phyloP scores from a whole-genome alignment of 805 yeast species.

The Saturnispora sekii region DNA sequence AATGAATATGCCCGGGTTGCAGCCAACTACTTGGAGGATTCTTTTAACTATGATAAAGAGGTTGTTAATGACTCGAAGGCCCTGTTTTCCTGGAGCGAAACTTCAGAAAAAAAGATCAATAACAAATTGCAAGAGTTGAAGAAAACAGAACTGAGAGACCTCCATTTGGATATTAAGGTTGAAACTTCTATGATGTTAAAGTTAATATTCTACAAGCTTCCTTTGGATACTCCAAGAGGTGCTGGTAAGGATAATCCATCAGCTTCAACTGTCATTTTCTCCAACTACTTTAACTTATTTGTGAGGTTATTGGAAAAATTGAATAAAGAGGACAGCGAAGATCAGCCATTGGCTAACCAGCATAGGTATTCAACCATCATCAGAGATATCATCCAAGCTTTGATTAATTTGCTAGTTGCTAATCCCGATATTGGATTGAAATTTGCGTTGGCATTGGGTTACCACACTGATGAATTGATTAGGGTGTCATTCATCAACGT shows the following conservation, averaged over 20 bases:
- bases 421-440: slow-evolving; percentile 72
- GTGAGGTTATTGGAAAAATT: slow-evolving; percentile 44
- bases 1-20: slow-evolving; percentile 27
- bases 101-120: slow-evolving; percentile 6
- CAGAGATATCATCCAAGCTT: slow-evolving; percentile 53
- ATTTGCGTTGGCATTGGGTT: slow-evolving; percentile 70
- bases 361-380: slow-evolving; percentile 50
- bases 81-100: slow-evolving; percentile 6
- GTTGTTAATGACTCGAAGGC: slow-evolving; percentile 2
- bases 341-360: slow-evolving; percentile 20
- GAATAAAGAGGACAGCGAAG: slow-evolving; percentile 18
- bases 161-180: slow-evolving; percentile 23
- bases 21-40: slow-evolving; percentile 27
- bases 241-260: slow-evolving; percentile 17
- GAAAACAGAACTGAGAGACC: slow-evolving; percentile 20
- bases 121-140: slow-evolving; percentile 14
- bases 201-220: slow-evolving; percentile 42
- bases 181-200: slow-evolving; percentile 56
- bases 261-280: slow-evolving; percentile 45
- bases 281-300: slow-evolving; percentile 55
- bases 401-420: slow-evolving; percentile 60
- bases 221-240: slow-evolving; percentile 50
- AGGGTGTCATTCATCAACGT: slow-evolving; percentile 69
- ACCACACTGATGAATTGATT: slow-evolving; percentile 54
- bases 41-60: slow-evolving; percentile 17